phyloP scores from a whole-genome alignment of 2,329 filamentous ascomycete genomes.

The Talaromyces amestolkiae region DNA sequence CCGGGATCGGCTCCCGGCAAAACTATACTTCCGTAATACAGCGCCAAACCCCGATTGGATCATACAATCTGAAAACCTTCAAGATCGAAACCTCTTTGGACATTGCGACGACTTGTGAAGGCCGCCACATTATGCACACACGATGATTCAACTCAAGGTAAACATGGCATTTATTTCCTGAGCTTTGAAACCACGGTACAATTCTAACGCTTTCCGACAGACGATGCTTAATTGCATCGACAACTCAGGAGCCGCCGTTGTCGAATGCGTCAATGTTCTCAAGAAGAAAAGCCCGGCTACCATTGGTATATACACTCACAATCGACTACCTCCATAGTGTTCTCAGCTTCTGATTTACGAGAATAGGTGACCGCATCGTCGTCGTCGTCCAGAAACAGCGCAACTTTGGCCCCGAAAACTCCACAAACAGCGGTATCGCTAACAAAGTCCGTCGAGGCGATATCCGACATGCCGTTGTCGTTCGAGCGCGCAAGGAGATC shows the following conservation, averaged over 20 bases:
- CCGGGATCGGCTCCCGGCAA: constrained; percentile 1
- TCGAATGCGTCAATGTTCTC: constrained; percentile 92
- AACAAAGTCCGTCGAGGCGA: constrained; percentile 97
- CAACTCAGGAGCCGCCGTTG: constrained; percentile 95
- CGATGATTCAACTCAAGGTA: constrained; percentile 89
- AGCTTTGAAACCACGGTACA: neutral
- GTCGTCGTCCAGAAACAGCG: constrained; percentile 97
- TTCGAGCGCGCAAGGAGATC: constrained; percentile 83
- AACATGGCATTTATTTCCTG: neutral
- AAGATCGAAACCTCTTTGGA: neutral
- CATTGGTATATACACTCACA: constrained; percentile 64
- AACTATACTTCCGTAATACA: neutral
- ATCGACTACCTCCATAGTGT: neutral
- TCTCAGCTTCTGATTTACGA: too few relatives aligned
- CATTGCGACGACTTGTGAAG: constrained; percentile 8
- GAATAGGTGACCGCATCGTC: constrained; percentile 85
- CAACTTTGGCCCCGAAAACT: constrained; percentile 67
- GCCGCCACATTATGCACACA: constrained; percentile 43
- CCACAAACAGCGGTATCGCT: constrained; percentile 69
- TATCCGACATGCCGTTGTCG: constrained; percentile 92
- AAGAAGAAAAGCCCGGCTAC: constrained; percentile 81
- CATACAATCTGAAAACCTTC: constrained; percentile 4
- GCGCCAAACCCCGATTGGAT: neutral
- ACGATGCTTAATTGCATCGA: constrained; percentile 99
- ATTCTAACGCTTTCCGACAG: constrained; percentile 47